These are phyloP conservation scores for Lobulomyces angularis DNA, from an alignment of 192 early-diverging fungal genomes.

Conservation along the genomic window DNA sequence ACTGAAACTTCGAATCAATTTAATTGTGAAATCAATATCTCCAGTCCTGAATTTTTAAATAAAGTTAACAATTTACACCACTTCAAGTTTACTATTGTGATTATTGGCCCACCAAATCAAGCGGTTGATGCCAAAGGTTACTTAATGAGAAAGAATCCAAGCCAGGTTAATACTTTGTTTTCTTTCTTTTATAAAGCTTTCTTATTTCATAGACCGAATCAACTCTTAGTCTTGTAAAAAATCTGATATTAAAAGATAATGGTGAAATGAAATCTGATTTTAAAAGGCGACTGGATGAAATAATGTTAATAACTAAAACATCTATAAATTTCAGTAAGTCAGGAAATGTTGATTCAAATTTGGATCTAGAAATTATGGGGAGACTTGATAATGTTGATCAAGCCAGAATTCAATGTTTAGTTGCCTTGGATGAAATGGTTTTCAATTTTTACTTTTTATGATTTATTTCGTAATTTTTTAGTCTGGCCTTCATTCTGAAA, in stretches of 20 bases:
- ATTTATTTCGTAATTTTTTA: constrained; percentile 9
- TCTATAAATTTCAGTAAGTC: neutral
- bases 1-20: no score
- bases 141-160: constrained; percentile 9
- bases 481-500: constrained; percentile 27
- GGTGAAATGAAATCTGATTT: constrained; percentile 34
- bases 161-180: constrained; percentile 4
- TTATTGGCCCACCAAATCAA: constrained; percentile 7
- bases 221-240: constrained; percentile 26
- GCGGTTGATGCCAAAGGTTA: constrained; percentile 5
- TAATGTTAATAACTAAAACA: constrained; percentile 26
- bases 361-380: constrained; percentile 46
- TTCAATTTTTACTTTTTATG: neutral
- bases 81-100: constrained; percentile 12
- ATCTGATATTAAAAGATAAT: constrained; percentile 26
- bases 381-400: constrained; percentile 27
- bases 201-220: constrained; percentile 11
- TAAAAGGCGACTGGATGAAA: constrained; percentile 30
- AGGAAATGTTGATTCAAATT: constrained; percentile 2
- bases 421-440: constrained; percentile 37
- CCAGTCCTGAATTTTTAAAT: no score
- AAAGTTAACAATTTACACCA: no score
- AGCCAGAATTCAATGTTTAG: constrained; percentile 26
- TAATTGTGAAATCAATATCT: no score
- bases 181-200: constrained; percentile 2